These are phyloP conservation scores for Cutaneotrichosporon mucoides DNA, from an alignment of 1,284 basidiomycete species.

Conservation along the genomic window DNA sequence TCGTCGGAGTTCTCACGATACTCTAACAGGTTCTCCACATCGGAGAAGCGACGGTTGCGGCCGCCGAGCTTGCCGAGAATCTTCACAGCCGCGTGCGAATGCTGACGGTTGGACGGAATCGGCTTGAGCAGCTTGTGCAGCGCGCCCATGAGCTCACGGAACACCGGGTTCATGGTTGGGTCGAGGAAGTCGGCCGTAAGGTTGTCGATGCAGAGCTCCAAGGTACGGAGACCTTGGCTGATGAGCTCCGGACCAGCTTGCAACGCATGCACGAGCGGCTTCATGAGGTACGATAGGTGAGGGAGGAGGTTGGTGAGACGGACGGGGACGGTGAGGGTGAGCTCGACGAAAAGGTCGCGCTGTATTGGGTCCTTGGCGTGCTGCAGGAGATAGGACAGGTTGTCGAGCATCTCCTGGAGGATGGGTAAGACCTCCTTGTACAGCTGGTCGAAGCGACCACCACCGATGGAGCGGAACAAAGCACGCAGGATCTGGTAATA, in stretches of 20 bases:
- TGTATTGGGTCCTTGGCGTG: slow-evolving; percentile 67
- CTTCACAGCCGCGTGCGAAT: slow-evolving; percentile 91
- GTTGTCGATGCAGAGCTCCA: slow-evolving; percentile 99
- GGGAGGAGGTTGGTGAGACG: slow-evolving; percentile 94
- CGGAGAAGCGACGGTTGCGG: slow-evolving; percentile 80
- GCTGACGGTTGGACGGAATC: slow-evolving; percentile 81
- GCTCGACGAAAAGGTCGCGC: slow-evolving; percentile 90
- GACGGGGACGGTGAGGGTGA: slow-evolving; percentile 94
- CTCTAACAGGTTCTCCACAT: slow-evolving; percentile 71
- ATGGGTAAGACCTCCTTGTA: slow-evolving; percentile 97
- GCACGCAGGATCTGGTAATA: slow-evolving; percentile 94
- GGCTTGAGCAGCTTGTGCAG: slow-evolving; percentile 87
- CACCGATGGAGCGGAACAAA: slow-evolving; percentile 96
- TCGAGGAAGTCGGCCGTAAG: slow-evolving; percentile 97
- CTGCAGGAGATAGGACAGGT: slow-evolving; percentile 82
- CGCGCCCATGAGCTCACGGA: slow-evolving; percentile 92
- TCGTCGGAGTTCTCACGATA: slow-evolving; percentile 67
- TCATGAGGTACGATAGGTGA: slow-evolving; percentile 94
- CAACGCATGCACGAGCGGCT: slow-evolving; percentile 87
- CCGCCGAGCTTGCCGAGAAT: slow-evolving; percentile 97
- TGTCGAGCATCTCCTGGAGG: slow-evolving; percentile 95
- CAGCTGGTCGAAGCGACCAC: slow-evolving; percentile 87
- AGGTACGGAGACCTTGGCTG: slow-evolving; percentile 89
- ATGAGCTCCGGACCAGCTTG: slow-evolving; percentile 85
- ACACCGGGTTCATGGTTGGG: slow-evolving; percentile 87